Conservation (phyloP, 805 yeast genomes). For the Torulaspora indica region DNA sequence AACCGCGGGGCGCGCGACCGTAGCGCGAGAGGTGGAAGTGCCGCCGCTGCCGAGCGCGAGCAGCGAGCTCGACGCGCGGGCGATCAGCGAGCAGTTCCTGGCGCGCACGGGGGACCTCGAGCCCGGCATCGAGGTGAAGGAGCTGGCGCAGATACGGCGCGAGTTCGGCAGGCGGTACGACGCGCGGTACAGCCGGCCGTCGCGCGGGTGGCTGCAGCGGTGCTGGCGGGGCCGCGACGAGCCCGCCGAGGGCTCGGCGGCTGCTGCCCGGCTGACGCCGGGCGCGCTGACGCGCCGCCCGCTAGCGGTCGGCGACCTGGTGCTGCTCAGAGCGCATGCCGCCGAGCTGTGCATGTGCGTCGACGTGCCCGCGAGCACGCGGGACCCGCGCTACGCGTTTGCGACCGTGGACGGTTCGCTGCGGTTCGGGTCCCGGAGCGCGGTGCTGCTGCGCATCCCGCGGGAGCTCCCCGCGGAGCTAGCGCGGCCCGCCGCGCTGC, state of each 20-base stretch:
- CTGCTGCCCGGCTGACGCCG: conserved; percentile 10
- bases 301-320: conserved; percentile 58
- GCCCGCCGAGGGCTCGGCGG: neutral
- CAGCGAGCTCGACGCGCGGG: conserved; percentile 12
- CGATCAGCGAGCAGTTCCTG: conserved; percentile 20
- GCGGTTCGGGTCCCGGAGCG: conserved; percentile 42
- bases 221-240: conserved; percentile 4
- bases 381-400: conserved; percentile 54
- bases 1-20: neutral
- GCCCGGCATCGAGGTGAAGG: conserved; percentile 28
- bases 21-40: neutral
- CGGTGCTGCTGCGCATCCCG: conserved; percentile 45
- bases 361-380: conserved; percentile 45
- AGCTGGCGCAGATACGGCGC: conserved; percentile 18
- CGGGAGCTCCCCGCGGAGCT: conserved; percentile 8
- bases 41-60: conserved; percentile 1
- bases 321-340: conserved; percentile 44
- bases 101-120: conserved; percentile 29
- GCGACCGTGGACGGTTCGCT: conserved; percentile 55
- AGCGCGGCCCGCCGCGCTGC: conserved; percentile 6
- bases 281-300: conserved; percentile 12
- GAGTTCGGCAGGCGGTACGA: conserved; percentile 21
- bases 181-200: conserved; percentile 25
- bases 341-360: conserved; percentile 51
- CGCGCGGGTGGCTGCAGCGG: conserved; percentile 25